Conservation (phyloP, 345 rosid genomes). For the Sonneratia caseolaris region DNA sequence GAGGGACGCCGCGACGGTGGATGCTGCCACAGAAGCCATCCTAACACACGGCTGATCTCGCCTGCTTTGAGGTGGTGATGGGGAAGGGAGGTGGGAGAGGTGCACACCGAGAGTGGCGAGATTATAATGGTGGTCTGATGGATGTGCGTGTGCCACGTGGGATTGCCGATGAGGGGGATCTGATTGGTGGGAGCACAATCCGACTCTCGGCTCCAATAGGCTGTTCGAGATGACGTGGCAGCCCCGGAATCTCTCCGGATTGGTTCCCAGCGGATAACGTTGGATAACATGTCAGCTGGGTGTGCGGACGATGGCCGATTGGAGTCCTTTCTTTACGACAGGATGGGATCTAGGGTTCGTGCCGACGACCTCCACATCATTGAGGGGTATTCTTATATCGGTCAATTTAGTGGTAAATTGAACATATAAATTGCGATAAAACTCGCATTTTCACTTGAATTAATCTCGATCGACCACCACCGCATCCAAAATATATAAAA, state of each 20-base stretch:
- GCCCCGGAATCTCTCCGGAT: slow-evolving; percentile 9
- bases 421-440: too few species aligned
- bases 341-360: too few species aligned
- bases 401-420: too few species aligned
- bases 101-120: slow-evolving; percentile 8
- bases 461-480: too few species aligned
- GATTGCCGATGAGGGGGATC: slow-evolving; percentile 17
- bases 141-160: slow-evolving; percentile 37
- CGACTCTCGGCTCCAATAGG: slow-evolving; percentile 46
- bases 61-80: neutral
- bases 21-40: slow-evolving; percentile 51
- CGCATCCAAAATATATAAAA: too few species aligned
- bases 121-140: slow-evolving; percentile 58
- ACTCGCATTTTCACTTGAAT: too few species aligned
- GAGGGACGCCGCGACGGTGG: slow-evolving; percentile 61
- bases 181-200: slow-evolving; percentile 56
- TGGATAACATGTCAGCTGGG: neutral
- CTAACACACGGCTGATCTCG: neutral
- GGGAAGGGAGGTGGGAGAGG: neutral
- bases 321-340: too few species aligned
- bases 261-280: slow-evolving; percentile 36
- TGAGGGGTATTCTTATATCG: too few species aligned
- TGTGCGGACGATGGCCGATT: too few species aligned
- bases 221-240: slow-evolving; percentile 23
- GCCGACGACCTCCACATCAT: too few species aligned